Evolutionary conservation across 768 basidiomycete genomes (phyloP).

Genomic region (Tylopilus subfusipes): DNA sequence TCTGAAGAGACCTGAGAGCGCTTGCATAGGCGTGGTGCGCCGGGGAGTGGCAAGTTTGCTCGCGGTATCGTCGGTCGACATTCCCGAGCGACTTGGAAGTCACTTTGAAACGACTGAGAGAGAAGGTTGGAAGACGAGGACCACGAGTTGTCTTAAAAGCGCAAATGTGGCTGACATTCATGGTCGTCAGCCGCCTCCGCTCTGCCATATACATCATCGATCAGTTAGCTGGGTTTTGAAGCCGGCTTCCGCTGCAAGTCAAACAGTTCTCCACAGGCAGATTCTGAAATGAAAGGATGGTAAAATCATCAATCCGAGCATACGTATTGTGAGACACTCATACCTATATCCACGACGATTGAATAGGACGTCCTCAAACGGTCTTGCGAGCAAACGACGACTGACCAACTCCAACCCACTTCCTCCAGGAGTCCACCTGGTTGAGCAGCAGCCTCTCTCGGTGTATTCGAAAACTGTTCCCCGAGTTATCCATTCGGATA

Average conservation of each 20-base stretch:
- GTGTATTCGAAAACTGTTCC: too few species aligned
- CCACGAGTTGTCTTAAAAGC: neutral
- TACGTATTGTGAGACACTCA: too few species aligned
- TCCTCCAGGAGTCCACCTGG: too few species aligned
- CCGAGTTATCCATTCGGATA: too few species aligned
- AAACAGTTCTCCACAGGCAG: neutral
- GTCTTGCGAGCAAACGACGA: too few species aligned
- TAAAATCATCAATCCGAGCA: too few species aligned
- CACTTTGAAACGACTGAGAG: neutral
- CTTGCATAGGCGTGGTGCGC: conserved; percentile 11
- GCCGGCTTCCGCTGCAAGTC: neutral
- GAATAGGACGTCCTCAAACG: too few species aligned
- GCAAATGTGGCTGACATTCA: conserved; percentile 8
- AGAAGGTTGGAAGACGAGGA: neutral
- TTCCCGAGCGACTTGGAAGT: neutral
- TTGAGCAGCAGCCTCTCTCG: too few species aligned
- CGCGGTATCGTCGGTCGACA: conserved; percentile 4
- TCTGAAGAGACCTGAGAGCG: conserved; percentile 20
- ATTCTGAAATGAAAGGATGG: neutral
- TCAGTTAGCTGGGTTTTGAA: neutral
- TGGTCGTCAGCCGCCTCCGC: conserved; percentile 7
- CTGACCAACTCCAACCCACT: too few species aligned
- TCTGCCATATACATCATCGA: neutral
- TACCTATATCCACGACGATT: too few species aligned
- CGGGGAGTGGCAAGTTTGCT: conserved; percentile 7